Conservation (phyloP, 768 basidiomycete genomes). For the Tephrocybe sp. region DNA sequence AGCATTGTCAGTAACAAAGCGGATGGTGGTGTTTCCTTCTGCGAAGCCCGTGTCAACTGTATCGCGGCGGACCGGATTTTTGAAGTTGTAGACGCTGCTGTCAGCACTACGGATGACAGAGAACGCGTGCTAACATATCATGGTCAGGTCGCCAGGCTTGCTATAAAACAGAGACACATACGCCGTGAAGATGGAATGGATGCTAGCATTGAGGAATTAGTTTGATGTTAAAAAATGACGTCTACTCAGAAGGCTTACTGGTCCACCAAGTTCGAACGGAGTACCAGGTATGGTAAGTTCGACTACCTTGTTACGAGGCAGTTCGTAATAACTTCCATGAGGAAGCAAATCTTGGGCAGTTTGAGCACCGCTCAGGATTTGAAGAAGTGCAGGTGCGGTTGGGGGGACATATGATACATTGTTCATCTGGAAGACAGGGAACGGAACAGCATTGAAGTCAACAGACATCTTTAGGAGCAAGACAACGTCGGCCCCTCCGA, state of each 20-base stretch:
- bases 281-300: conserved; percentile 44
- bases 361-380: conserved; percentile 46
- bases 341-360: conserved; percentile 38
- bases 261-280: conserved; percentile 25
- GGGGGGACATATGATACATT: conserved; percentile 32
- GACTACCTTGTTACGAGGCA: conserved; percentile 44
- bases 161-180: neutral
- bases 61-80: neutral
- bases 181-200: conserved; percentile 16
- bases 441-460: conserved; percentile 4
- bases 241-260: conserved; percentile 18
- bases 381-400: conserved; percentile 39
- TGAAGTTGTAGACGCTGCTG: conserved; percentile 20
- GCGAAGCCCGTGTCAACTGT: neutral
- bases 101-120: conserved; percentile 1
- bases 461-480: conserved; percentile 32
- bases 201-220: conserved; percentile 1
- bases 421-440: conserved; percentile 31
- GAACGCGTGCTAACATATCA: neutral
- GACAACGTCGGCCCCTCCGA: conserved; percentile 41
- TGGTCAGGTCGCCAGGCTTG: neutral
- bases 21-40: conserved; percentile 28
- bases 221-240: no score
- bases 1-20: conserved; percentile 25
- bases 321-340: conserved; percentile 37